Evolutionary conservation across 495 filamentous ascomycete genomes (phyloP).

Genomic region (Mytilinidion resinicola): DNA sequence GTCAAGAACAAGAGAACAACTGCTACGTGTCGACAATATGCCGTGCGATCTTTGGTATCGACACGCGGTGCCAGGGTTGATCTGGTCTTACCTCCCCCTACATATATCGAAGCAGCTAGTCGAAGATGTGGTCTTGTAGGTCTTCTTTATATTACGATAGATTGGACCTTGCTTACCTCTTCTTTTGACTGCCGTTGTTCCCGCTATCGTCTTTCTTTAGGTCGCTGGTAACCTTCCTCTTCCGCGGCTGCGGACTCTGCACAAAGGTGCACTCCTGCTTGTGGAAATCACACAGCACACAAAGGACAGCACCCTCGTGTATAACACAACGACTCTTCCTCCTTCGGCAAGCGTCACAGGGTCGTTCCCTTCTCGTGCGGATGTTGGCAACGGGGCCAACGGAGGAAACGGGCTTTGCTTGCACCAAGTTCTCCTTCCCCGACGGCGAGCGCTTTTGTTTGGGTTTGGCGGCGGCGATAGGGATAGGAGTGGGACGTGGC

Average conservation of each 20-base stretch:
- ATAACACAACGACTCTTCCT: conserved; percentile 88
- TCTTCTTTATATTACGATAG: too few species aligned
- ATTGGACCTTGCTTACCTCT: conserved; percentile 23
- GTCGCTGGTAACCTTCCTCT: conserved; percentile 38
- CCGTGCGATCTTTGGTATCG: too few species aligned
- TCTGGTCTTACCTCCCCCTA: too few species aligned
- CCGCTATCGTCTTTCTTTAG: conserved; percentile 21
- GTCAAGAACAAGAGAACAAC: too few species aligned
- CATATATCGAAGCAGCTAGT: too few species aligned
- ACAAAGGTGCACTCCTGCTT: conserved; percentile 46
- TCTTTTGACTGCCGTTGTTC: conserved; percentile 23
- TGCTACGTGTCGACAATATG: too few species aligned
- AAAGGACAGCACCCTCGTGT: conserved; percentile 75
- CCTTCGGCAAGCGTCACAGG: conserved; percentile 69
- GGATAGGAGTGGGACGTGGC: conserved; percentile 32
- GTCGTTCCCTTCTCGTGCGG: conserved; percentile 31
- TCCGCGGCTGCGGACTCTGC: conserved; percentile 46
- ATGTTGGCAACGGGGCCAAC: conserved; percentile 28
- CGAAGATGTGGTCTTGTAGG: too few species aligned
- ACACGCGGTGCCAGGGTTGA: too few species aligned
- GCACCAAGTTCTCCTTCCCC: conserved; percentile 34
- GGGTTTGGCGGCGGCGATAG: conserved; percentile 30
- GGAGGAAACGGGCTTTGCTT: conserved; percentile 26
- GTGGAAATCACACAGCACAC: conserved; percentile 49
- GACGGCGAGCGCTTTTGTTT: conserved; percentile 24